Evolutionary conservation across 805 yeast genomes (phyloP).

Genomic region (Kluyveromyces siamensis): DNA sequence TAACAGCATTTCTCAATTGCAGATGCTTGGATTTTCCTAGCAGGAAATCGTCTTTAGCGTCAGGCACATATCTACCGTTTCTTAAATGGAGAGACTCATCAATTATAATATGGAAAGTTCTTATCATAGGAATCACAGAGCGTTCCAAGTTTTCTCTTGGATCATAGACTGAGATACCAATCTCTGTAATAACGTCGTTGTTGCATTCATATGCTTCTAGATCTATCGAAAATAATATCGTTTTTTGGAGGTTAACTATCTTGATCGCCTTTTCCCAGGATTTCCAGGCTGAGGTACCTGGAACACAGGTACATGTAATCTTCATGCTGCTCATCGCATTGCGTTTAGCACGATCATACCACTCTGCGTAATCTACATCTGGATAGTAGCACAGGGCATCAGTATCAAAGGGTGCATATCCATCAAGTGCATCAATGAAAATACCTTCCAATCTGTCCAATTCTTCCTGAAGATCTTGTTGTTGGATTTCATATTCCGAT

Average conservation of each 20-base stretch:
- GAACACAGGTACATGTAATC: not conserved
- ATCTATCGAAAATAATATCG: slow-evolving; percentile 41
- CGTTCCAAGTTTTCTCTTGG: slow-evolving; percentile 35
- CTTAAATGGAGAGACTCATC: slow-evolving; percentile 33
- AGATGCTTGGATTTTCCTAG: slow-evolving; percentile 42
- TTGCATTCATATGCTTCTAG: slow-evolving; percentile 48
- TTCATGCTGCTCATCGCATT: not conserved
- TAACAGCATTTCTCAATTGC: slow-evolving; percentile 28
- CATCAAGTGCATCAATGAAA: not conserved
- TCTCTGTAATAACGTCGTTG: slow-evolving; percentile 39
- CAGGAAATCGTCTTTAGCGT: slow-evolving; percentile 41
- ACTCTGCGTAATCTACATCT: not conserved
- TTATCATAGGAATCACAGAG: slow-evolving; percentile 33
- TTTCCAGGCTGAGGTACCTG: not conserved
- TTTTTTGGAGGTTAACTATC: slow-evolving; percentile 14
- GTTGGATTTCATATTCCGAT: not conserved
- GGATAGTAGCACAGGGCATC: not conserved
- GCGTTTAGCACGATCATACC: not conserved
- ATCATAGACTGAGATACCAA: slow-evolving; percentile 49
- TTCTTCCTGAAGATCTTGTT: not conserved
- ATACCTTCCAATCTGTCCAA: not conserved
- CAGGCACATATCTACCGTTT: slow-evolving; percentile 48
- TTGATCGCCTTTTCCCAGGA: slow-evolving; percentile 11
- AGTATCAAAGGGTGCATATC: not conserved
- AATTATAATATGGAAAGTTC: slow-evolving; percentile 37